Evolutionary conservation across 768 basidiomycete species (phyloP), one percentile per base, ranked within the genome.

Genomic region (Panaeolus papilionaceus): DNA sequence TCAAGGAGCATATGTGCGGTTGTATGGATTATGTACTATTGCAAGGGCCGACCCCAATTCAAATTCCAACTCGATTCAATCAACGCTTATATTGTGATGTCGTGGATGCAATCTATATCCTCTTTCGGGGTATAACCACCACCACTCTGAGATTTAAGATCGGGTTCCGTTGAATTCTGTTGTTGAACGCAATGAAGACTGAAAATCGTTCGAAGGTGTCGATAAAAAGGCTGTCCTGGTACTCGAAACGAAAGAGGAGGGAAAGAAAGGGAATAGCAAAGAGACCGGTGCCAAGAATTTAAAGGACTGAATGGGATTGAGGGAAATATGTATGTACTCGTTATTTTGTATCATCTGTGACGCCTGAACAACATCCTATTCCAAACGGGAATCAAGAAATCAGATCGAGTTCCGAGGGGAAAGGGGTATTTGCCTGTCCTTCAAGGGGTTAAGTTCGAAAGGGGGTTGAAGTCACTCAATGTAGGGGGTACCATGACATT

Each of bases 381-480:
- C 6, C n/a, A 37, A 58, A 58, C 54, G 54, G 54, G 54, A 58
- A 58, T 58, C 54, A 58, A 58, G 54, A 51, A 51, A 51, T 51
- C 47, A 51, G 47, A 51, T 51, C 47, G 47, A 51, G 42, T 44
- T 44, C 42, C 42, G 42, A 44, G 42, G 42, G 42, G 47, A 49
- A 49, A 49, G 47, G 47, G 47, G 47, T 49, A 49, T 49, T 49
- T 23, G 20, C n/a, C n/a, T 18, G 23, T 49, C 47, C 47, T 49
- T 8, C 5, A 49, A 20, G 47, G 47, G 47, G 47, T 49, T 49
- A 49, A 20, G 6, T 4, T 49, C 20, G 20, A 49, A 49, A 49
- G 47, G 47, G 47, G 42, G 42, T 44, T 16, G 18, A 44, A 12
- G 20, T 49, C 47, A 23, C 7, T 49, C 14, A 44, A 49, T 23